Evolutionary conservation across 345 rosid genomes (phyloP), one percentile per base, ranked within the genome.

Genomic region (Salix koriyanagi): DNA sequence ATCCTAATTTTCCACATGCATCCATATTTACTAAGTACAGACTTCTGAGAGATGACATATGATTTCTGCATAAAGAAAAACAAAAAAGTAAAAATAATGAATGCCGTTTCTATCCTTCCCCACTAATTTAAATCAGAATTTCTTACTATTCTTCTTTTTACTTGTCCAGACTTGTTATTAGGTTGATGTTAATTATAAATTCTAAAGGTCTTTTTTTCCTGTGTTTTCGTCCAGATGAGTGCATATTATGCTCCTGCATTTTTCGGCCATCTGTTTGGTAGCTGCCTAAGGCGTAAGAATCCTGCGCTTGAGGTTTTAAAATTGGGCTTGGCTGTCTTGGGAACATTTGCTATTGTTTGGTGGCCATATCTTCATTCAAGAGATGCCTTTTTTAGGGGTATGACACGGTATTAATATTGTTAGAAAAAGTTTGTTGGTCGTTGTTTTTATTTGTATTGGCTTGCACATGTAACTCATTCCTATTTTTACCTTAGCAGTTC

Each of bases 161-260:
- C 21, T 13, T 28, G 2, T 30, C 37, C 0, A 28, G 41, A 30
- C 56, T 16, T 39, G 48, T 67, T 76, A 52, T 41, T 28, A 67
- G 56, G 23, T 56, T 72, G 69, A 76, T 76, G 41, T 60, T 48
- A 62, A 12, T 37, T 12, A 69, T 36, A 71, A 70, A 15, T 39
- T 56, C 23, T 79, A n/a, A 41, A 77, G 2, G 52, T 52, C 41
- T 56, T 72, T 28, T 61, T 69, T 61, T 26, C 81, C 23, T 73
- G 46, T 54, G 25, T 61, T 68, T 30, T 67, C 64, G 65, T 72
- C 72, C 87, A 96, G 99, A 93, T 93, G 98, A 96, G 97, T 85
- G 97, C 97, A 77, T 94, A 96, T 67, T 90, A 84, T 87, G 98
- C 98, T 5, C 97, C 97, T 18, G 99, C 97, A 2, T 90, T 92